Evolutionary conservation across 768 basidiomycete genomes (phyloP), one percentile per base, ranked within the genome.

Genomic region (Lactifluus rugatus): DNA sequence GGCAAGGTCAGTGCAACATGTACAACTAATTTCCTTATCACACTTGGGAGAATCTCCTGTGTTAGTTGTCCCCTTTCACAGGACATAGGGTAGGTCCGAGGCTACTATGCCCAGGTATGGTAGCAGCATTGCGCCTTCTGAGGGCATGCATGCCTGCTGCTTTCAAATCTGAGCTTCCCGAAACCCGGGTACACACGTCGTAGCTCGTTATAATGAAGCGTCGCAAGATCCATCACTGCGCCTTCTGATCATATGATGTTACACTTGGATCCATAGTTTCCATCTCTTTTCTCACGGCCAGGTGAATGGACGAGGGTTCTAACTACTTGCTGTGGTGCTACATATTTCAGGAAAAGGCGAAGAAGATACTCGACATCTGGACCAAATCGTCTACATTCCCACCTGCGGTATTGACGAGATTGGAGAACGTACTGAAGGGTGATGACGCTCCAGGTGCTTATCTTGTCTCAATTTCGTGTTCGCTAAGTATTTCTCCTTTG

Each of bases 291-390:
- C 71, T 62, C 63, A 51, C 59, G 46, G 48, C 62, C 58, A 61
- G 64, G 65, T 59, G 67, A 66, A 63, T 71, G 73, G 76, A 81
- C 72, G 81, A 77, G 62, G 65, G 57, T 54, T 58, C 61, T 61
- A 52, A 64, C 57, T 62, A 48, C 60, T 50, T 37, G 61, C 55
- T 54, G 39, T 41, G 55, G 69, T 69, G 66, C 71, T 70, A 71
- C 68, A 67, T 67, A 67, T 66, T 69, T 72, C 78, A 97, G 94
- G 95, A 96, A 77, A 99, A 99, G 76, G 81, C 89, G 47, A 87
- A 87, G 78, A 98, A 98, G 73, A 84, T 99, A 68, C 82, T 95
- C 72, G 96, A 97, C 74, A 97, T 99, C 67, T 99, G 95, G 95
- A 80, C 79, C 67, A 95, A 94, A 72, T 82, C 84, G 58, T 82